Base-by-base conservation (phyloP, 305 asterid species). In the Rubia tinctorum region DNA sequence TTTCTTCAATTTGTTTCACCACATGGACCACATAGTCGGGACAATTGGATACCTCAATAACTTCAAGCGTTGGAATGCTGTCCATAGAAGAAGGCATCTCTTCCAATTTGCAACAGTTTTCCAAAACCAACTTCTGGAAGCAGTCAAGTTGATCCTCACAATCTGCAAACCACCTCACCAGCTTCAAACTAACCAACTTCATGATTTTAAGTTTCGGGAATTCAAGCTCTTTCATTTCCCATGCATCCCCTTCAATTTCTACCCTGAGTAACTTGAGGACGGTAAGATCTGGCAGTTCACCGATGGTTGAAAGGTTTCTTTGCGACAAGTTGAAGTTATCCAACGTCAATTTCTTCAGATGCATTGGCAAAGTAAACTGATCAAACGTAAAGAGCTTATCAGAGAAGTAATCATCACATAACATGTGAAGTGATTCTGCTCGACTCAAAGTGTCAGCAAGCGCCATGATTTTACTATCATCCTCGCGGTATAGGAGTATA, bases 51-150 rank as follows among this genome's bases (percentile, higher is more conserved):
- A 53, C 59, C 59, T 53, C 20, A 1, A 53, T 53, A 4, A 53
- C 7, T 53, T 18, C 20, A 53, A 17, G 59, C 4, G 18, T 18
- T 0, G 5, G 22, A 53, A 53, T 14, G 0, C 0, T 0, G 20
- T 53, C 9, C 9, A 53, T 8, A 53, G 23, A 17, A 53, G 20
- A n/a, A 18, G 13, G 62, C 27, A 56, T 20, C 14, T 56, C 27
- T n/a, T n/a, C 27, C 61, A 56, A n/a, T 1, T 3, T 0, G 1
- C 9, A 0, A 55, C 61, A 55, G 0, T 18, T 0, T 0, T 4
- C 22, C 22, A 34, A 53, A 15, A 53, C 60, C 3, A 53, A 18
- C 23, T 53, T 53, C 23, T 15, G 22, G 0, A 53, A 20, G 6
- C 61, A 18, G 1, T 6, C 25, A 0, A 55, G 23, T 20, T 17